Percentiles rank a stretch among this genome's conserved stretches.
phyloP scores from a whole-genome alignment of 2,329 filamentous ascomycete species.

The Penicillium italicum region DNA sequence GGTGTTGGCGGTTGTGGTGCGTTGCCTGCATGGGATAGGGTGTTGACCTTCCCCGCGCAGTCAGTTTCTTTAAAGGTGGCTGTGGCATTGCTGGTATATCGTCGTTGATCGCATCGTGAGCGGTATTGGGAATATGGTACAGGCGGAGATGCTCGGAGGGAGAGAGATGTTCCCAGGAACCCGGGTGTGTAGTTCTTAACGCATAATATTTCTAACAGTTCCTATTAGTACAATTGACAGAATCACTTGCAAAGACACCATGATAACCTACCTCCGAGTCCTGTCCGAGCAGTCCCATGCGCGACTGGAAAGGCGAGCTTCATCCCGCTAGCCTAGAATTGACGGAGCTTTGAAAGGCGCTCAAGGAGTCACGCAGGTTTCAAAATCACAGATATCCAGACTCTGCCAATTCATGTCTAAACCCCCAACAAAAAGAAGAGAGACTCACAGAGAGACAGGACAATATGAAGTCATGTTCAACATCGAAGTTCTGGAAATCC shows the following conservation, averaged over 20 bases:
- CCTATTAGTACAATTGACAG: slow-evolving; percentile 4
- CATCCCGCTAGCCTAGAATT: slow-evolving; percentile 26
- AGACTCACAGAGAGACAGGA: not conserved
- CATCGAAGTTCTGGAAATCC: slow-evolving; percentile 7
- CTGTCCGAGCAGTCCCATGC: slow-evolving; percentile 13
- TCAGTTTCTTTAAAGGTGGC: slow-evolving; percentile 2
- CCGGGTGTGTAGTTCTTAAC: not conserved
- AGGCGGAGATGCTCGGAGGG: not conserved
- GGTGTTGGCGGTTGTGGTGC: not conserved
- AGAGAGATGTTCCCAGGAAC: not conserved
- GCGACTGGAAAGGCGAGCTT: slow-evolving; percentile 28
- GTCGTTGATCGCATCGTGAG: slow-evolving; percentile 15
- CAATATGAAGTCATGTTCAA: slow-evolving; percentile 1
- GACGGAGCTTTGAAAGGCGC: slow-evolving; percentile 8
- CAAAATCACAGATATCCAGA: slow-evolving; percentile 3
- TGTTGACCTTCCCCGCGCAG: not conserved
- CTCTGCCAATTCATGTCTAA: slow-evolving; percentile 22
- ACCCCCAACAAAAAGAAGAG: not conserved
- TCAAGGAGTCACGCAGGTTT: slow-evolving; percentile 11
- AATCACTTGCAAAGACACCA: not conserved
- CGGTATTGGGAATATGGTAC: slow-evolving; percentile 7
- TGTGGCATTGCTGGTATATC: slow-evolving; percentile 15
- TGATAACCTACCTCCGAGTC: slow-evolving; percentile 20
- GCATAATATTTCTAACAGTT: not conserved
- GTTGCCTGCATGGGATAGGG: not conserved